These are phyloP conservation scores for Grifola frondosa DNA, from an alignment of 1,284 basidiomycete genomes.

Conservation along the genomic window DNA sequence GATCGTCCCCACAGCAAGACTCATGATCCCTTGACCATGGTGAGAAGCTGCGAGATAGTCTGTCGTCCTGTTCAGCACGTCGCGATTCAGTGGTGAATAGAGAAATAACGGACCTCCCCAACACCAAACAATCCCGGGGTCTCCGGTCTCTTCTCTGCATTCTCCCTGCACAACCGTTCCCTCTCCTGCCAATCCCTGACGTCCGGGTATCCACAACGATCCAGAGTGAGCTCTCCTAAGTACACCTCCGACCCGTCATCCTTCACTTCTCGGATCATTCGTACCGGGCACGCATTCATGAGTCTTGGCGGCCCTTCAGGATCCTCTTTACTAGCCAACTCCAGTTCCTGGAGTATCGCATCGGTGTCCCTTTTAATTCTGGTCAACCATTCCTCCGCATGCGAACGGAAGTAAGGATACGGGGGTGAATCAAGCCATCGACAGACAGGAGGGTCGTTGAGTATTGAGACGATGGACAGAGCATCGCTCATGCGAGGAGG, in stretches of 20 bases:
- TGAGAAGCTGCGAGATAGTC: constrained; percentile 56
- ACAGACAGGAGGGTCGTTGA: constrained; percentile 54
- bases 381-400: constrained; percentile 37
- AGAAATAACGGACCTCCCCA: constrained; percentile 44
- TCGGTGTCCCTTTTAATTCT: constrained; percentile 25
- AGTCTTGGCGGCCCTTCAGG: constrained; percentile 29
- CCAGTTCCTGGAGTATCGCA: constrained; percentile 38
- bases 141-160: constrained; percentile 39
- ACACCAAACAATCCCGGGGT: constrained; percentile 52
- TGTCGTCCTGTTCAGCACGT: constrained; percentile 22
- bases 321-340: constrained; percentile 25
- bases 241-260: constrained; percentile 48
- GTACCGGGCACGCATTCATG: constrained; percentile 43
- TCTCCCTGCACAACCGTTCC: constrained; percentile 36
- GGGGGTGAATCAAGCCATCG: constrained; percentile 47
- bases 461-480: constrained; percentile 31
- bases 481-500: constrained; percentile 51
- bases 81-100: background rate
- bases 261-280: constrained; percentile 44
- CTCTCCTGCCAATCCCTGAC: constrained; percentile 33
- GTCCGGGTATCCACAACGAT: constrained; percentile 36
- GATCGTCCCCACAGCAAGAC: constrained; percentile 50
- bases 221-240: constrained; percentile 44
- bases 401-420: constrained; percentile 49
- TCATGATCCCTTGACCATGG: constrained; percentile 69